These are phyloP conservation scores for Streptanthus diversifolius DNA, from an alignment of 345 rosid genomes.

Conservation along the genomic window DNA sequence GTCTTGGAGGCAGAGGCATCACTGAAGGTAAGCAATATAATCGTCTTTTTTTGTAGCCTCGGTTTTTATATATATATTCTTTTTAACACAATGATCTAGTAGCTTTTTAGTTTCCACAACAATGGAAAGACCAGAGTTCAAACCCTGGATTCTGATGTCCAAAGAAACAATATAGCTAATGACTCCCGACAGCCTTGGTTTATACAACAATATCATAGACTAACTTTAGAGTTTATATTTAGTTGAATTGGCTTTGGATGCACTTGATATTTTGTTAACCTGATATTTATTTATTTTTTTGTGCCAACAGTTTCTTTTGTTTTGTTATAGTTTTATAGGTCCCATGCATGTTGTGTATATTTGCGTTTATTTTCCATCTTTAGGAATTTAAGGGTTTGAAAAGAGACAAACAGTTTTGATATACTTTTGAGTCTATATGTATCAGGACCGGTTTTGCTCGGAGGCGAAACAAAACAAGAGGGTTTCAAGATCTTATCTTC, in stretches of 20 bases:
- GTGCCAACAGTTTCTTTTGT: neutral
- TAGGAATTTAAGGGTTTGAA: neutral
- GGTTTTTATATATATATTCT: no score
- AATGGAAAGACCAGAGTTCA: no score
- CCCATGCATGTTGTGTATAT: neutral
- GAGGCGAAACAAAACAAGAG: constrained; percentile 13
- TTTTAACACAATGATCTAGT: no score
- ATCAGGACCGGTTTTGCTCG: neutral
- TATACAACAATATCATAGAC: no score
- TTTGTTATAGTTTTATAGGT: neutral
- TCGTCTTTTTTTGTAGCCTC: neutral
- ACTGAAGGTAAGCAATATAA: neutral
- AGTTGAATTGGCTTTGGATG: neutral
- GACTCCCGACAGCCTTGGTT: no score
- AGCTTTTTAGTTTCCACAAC: no score
- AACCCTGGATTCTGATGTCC: no score
- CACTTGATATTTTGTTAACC: neutral
- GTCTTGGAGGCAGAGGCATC: constrained; percentile 1
- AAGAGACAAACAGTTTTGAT: neutral
- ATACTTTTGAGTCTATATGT: neutral
- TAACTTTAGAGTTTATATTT: neutral
- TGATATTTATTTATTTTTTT: neutral
- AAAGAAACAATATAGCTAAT: no score
- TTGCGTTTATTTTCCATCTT: neutral
- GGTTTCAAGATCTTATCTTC: constrained; percentile 21